These are phyloP conservation scores for Podospora sp. DNA, from an alignment of 495 filamentous ascomycete species.

Conservation along the genomic window DNA sequence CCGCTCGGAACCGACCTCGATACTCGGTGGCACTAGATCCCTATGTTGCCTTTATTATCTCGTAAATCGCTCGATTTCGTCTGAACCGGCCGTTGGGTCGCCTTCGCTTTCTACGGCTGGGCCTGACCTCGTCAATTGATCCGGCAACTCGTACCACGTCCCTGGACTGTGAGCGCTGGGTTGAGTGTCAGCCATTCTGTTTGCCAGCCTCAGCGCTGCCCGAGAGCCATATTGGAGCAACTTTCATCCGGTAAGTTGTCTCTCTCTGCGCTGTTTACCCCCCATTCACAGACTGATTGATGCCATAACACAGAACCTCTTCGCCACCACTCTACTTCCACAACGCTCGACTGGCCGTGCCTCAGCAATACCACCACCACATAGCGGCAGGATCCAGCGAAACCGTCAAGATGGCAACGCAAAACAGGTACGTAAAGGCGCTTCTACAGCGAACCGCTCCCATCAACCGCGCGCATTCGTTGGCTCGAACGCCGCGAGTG, in stretches of 20 bases:
- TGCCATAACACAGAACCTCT: neutral
- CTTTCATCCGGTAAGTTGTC: neutral
- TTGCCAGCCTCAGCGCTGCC: neutral
- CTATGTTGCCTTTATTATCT: conserved; percentile 27
- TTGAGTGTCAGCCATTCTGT: neutral
- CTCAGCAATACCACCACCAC: neutral
- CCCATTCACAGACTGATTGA: neutral
- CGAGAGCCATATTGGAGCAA: neutral
- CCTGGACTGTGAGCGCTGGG: neutral
- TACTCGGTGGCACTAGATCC: conserved; percentile 13
- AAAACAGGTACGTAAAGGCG: conserved; percentile 29
- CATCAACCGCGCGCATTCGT: neutral
- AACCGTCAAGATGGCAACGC: conserved; percentile 31
- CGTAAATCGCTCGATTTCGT: conserved; percentile 23
- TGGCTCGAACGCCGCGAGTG: neutral
- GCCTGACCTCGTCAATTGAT: conserved; percentile 18
- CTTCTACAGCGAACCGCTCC: neutral
- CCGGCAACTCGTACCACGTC: neutral
- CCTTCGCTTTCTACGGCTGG: conserved; percentile 10
- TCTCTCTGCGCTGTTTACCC: neutral
- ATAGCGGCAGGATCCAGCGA: neutral
- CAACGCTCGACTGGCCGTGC: neutral
- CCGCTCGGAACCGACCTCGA: neutral
- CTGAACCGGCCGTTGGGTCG: conserved; percentile 26
- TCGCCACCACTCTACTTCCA: neutral